These are phyloP conservation scores for Orbilia quercus DNA, from an alignment of 2,329 filamentous ascomycete genomes.

Conservation along the genomic window DNA sequence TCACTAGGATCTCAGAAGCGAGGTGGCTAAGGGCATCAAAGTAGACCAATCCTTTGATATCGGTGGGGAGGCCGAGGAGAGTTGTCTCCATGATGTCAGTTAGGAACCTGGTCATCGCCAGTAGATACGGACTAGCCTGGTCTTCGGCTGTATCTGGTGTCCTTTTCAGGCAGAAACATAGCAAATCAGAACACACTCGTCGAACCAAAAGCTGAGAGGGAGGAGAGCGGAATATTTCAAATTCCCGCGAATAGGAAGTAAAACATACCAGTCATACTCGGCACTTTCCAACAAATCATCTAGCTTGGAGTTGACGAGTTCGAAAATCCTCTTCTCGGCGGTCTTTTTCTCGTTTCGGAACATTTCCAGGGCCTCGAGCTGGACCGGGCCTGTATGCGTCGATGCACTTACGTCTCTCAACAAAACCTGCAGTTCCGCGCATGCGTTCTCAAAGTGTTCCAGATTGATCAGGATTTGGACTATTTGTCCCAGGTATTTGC, in stretches of 20 bases:
- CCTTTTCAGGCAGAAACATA: conserved; percentile 62
- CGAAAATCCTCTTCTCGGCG: conserved; percentile 96
- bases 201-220: not conserved
- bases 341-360: conserved; percentile 93
- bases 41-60: conserved; percentile 98
- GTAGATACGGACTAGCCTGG: conserved; percentile 92
- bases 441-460: conserved; percentile 95
- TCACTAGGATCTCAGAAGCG: conserved; percentile 81
- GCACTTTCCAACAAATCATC: conserved; percentile 96
- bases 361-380: conserved; percentile 82
- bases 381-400: conserved; percentile 75
- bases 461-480: conserved; percentile 98
- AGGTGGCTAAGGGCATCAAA: conserved; percentile 95
- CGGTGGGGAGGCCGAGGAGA: conserved; percentile 87
- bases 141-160: conserved; percentile 69
- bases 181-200: conserved; percentile 25
- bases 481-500: conserved; percentile 95
- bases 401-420: conserved; percentile 83
- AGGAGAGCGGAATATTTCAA: not conserved
- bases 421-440: conserved; percentile 85
- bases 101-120: conserved; percentile 90
- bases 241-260: conserved; percentile 59
- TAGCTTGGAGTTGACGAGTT: conserved; percentile 98
- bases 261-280: conserved; percentile 87
- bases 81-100: conserved; percentile 97